Percentiles rank a stretch among this genome's conserved stretches.
phyloP scores from a whole-genome alignment of 805 yeast species.

The Metschnikowia sp. region DNA sequence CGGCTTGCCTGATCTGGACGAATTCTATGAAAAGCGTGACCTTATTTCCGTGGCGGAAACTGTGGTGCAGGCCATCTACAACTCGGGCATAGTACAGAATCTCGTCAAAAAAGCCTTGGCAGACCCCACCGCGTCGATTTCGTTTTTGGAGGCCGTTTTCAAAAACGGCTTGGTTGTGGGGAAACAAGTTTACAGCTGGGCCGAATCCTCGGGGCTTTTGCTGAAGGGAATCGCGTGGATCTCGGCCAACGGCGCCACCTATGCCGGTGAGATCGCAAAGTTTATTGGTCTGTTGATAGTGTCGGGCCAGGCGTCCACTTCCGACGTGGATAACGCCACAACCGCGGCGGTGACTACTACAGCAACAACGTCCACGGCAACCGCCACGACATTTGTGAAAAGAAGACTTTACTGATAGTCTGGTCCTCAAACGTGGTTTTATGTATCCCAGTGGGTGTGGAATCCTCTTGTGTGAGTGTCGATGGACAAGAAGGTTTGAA shows the following conservation, averaged over 20 bases:
- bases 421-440: too few species aligned
- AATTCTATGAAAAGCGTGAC: conserved; percentile 37
- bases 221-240: conserved; percentile 24
- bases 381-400: conserved; percentile 23
- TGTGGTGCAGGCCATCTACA: conserved; percentile 28
- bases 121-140: conserved; percentile 34
- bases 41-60: conserved; percentile 24
- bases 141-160: conserved; percentile 32
- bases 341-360: conserved; percentile 13
- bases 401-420: conserved; percentile 20
- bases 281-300: conserved; percentile 27
- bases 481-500: too few species aligned
- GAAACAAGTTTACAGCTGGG: conserved; percentile 37
- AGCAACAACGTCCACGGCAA: conserved; percentile 20
- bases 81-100: conserved; percentile 32
- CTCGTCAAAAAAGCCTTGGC: conserved; percentile 34
- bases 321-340: conserved; percentile 25
- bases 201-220: conserved; percentile 36
- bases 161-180: conserved; percentile 30
- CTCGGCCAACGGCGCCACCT: conserved; percentile 25
- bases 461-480: too few species aligned
- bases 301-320: conserved; percentile 25
- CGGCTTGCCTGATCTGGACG: conserved; percentile 17
- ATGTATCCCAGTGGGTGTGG: too few species aligned
- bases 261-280: conserved; percentile 22